Base-by-base conservation (phyloP, 139 green algal species). In the Pycnococcus provasolii region DNA sequence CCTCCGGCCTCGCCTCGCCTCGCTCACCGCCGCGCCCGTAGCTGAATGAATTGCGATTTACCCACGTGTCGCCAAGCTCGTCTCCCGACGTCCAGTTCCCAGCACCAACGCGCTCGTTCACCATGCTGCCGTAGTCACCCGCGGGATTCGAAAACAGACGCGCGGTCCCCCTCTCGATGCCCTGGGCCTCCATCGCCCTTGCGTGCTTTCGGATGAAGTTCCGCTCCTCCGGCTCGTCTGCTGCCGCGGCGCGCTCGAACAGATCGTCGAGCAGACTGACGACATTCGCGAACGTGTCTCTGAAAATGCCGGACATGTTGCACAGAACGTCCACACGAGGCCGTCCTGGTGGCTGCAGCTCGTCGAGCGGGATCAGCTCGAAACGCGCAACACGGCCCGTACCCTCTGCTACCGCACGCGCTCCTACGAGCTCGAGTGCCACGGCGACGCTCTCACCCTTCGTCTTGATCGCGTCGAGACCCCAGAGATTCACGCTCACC, bases 381-480 rank as follows among this genome's bases (percentile, higher is more conserved):
- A 89, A 96, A 6, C 90, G 73, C 26, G 81, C 90, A 45, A 96
- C 83, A 60, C 90, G 76, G 1, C 90, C 90, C 1, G 88, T 95
- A 58, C 83, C 84, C 61, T 96, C 76, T 42, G 88, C 84, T 15
- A 96, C 73, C 0, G 86, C 81, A n/a, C 77, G 69, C 1, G 89
- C 91, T 2, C 89, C 83, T 3, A 97, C 79, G 58, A 98, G 71
- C 26, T 81, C 58, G 40, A 98, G 81, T 48, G 86, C 88, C 50
- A 97, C 94, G 8, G 62, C 92, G 37, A 73, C 57, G 13, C 26
- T 63, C 63, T 80, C 73, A 2, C 80, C 83, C 66, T 94, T 94
- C 45, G 92, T 98, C 75, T 98, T 98, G 75, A 98, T 98, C 0
- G 88, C 84, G 67, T 97, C 92, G 53, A 97, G 80, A 0, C 92